Percentiles rank a stretch among this genome's conserved stretches.
Conservation (phyloP, 306 rosid genomes). For the Benincasa hispida region DNA sequence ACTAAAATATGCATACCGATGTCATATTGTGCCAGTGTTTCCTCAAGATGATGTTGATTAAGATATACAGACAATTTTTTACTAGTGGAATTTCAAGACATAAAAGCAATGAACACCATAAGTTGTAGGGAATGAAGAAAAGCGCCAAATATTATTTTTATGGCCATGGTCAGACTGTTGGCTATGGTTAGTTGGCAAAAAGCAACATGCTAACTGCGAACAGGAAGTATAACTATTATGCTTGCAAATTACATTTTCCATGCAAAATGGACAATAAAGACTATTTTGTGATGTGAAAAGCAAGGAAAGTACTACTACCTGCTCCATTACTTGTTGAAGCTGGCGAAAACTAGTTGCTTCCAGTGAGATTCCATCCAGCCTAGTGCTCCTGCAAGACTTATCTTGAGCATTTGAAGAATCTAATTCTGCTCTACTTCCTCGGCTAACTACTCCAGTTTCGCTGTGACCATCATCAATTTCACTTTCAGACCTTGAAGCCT, state of each 20-base stretch:
- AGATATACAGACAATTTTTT: neutral
- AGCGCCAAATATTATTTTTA: neutral
- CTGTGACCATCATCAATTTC: slow-evolving; percentile 53
- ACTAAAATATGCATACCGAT: neutral
- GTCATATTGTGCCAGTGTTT: neutral
- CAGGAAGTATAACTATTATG: neutral
- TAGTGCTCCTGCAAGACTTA: slow-evolving; percentile 43
- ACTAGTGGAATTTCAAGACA: neutral
- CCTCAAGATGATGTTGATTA: neutral
- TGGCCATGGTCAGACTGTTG: neutral
- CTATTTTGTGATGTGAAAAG: neutral
- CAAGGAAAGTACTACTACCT: slow-evolving; percentile 30
- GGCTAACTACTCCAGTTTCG: slow-evolving; percentile 42
- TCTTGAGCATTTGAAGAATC: slow-evolving; percentile 53
- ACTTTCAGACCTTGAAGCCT: slow-evolving; percentile 35
- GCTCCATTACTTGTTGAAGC: slow-evolving; percentile 57
- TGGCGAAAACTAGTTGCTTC: slow-evolving; percentile 58
- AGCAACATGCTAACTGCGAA: neutral
- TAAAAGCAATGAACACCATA: neutral
- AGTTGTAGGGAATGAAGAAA: neutral
- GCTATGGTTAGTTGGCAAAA: neutral
- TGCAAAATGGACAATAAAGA: neutral
- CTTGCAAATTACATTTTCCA: neutral
- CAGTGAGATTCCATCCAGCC: slow-evolving; percentile 28
- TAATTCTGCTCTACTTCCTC: slow-evolving; percentile 37